phyloP scores from a whole-genome alignment of 2,329 filamentous ascomycete genomes.

The Aspergillus texensis region DNA sequence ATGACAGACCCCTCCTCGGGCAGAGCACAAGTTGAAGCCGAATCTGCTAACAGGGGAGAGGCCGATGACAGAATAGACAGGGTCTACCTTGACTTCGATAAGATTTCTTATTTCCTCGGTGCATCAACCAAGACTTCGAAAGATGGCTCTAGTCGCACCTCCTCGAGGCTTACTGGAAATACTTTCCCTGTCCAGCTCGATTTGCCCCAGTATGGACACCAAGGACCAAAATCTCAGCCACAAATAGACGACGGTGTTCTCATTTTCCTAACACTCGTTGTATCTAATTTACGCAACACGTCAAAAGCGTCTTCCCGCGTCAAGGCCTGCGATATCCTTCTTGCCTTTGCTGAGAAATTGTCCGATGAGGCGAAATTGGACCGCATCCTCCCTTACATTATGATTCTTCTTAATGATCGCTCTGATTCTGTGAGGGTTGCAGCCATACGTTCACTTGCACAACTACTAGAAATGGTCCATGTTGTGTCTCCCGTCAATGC shows the following conservation, averaged over 20 bases:
- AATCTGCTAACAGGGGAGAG: conserved; percentile 74
- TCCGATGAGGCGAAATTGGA: conserved; percentile 97
- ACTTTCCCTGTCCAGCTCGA: conserved; percentile 76
- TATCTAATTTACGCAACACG: conserved; percentile 85
- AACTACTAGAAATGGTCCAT: conserved; percentile 81
- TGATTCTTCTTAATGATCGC: conserved; percentile 78
- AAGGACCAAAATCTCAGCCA: conserved; percentile 62
- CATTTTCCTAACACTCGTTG: conserved; percentile 86
- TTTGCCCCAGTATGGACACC: conserved; percentile 81
- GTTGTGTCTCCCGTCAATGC: conserved; percentile 79
- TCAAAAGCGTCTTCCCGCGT: conserved; percentile 84
- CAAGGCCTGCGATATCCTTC: conserved; percentile 83
- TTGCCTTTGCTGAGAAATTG: conserved; percentile 87
- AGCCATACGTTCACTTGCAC: conserved; percentile 82
- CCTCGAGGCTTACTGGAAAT: conserved; percentile 37
- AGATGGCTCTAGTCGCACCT: conserved; percentile 33
- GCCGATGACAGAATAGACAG: conserved; percentile 92
- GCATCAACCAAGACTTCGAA: conserved; percentile 60
- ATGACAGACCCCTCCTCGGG: conserved; percentile 89
- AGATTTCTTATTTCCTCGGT: conserved; percentile 91
- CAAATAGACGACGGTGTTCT: conserved; percentile 85
- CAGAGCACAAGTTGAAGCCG: conserved; percentile 69
- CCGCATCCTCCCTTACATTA: conserved; percentile 85
- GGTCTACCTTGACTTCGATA: conserved; percentile 93
- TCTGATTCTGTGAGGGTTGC: conserved; percentile 83